Evolutionary conservation across 1,139 yeast species (phyloP).

Genomic region (Protomyces pachydermus): DNA sequence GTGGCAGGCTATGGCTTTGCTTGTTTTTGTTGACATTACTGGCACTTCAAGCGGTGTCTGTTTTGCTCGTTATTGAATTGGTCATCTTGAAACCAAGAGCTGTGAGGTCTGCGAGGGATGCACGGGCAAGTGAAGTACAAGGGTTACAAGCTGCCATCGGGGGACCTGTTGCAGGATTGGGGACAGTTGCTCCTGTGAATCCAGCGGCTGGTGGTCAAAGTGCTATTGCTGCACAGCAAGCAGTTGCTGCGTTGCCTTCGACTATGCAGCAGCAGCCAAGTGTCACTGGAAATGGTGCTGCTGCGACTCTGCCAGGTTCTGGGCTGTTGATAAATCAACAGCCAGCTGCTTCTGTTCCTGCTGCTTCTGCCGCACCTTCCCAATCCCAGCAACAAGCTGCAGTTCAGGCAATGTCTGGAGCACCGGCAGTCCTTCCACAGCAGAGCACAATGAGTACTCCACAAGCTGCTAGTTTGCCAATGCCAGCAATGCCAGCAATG

Average conservation of each 20-base stretch:
- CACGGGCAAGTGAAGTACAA: background rate
- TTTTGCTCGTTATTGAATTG: background rate
- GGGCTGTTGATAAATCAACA: background rate
- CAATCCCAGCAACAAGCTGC: background rate
- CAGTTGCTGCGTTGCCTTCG: background rate
- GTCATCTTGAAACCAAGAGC: background rate
- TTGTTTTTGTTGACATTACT: background rate
- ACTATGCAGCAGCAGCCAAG: too few relatives aligned
- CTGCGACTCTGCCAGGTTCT: background rate
- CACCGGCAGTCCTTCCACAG: too few relatives aligned
- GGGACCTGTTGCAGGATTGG: background rate
- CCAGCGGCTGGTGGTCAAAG: background rate
- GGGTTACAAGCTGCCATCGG: background rate
- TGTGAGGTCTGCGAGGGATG: background rate
- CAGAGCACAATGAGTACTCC: too few relatives aligned
- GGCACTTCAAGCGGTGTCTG: background rate
- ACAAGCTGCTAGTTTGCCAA: too few relatives aligned
- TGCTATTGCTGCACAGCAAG: background rate
- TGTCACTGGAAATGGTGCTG: background rate
- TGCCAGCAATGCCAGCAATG: too few relatives aligned
- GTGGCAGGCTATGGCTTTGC: slow-evolving; percentile 6
- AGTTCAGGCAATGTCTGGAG: too few relatives aligned
- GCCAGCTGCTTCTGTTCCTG: background rate
- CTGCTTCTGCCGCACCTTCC: background rate
- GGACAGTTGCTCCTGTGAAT: background rate